A percentile compares a stretch with the other conserved stretches of the same genome.
phyloP scores from a whole-genome alignment of 108 stramenopile genomes.

The Stephanodiscus minutulus region DNA sequence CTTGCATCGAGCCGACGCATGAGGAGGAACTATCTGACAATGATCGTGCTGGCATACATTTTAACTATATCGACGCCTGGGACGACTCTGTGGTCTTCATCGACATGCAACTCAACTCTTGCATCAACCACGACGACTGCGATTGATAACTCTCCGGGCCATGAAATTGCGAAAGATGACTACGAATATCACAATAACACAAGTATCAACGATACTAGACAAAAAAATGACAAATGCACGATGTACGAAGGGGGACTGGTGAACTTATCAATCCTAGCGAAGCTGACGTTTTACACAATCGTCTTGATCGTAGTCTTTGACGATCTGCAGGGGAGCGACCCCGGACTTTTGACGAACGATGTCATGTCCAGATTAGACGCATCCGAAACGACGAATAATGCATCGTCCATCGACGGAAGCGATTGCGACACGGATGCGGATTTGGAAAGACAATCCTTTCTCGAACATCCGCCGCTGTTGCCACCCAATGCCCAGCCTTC shows the following conservation, averaged over 20 bases:
- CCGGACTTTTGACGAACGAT: conserved; percentile 42
- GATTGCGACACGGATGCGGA: background rate
- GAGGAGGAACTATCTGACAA: background rate
- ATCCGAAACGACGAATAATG: background rate
- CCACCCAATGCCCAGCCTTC: conserved; percentile 3
- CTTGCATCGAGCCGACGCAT: background rate
- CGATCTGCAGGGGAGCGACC: conserved; percentile 43
- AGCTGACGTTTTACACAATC: conserved; percentile 8
- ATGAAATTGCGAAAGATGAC: background rate
- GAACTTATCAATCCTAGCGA: conserved; percentile 6
- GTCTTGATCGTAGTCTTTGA: conserved; percentile 15
- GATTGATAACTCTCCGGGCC: background rate
- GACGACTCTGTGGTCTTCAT: background rate
- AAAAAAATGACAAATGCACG: background rate
- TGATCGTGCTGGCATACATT: background rate
- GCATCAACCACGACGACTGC: background rate
- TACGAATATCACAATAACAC: background rate
- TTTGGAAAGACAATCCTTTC: conserved; percentile 36
- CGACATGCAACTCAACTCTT: background rate
- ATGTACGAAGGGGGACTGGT: conserved; percentile 4
- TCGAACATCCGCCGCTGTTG: conserved; percentile 28
- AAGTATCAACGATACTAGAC: background rate
- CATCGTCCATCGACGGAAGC: background rate
- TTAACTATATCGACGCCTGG: background rate
- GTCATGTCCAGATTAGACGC: conserved; percentile 15